Base-by-base conservation (phyloP, 2,329 filamentous ascomycete genomes). In the Phyllosticta paracitricarpa region DNA sequence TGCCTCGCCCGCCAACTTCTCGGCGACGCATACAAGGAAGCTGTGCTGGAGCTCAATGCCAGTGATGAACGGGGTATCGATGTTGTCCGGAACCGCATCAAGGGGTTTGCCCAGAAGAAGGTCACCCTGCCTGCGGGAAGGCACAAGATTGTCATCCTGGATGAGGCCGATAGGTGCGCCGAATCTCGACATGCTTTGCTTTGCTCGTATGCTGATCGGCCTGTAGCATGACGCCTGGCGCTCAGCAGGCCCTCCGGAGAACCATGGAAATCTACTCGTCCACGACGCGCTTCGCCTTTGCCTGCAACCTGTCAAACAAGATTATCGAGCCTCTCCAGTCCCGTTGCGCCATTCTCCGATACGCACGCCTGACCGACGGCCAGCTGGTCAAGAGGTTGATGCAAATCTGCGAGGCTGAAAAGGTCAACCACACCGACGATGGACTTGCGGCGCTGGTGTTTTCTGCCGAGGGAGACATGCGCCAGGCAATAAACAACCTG, bases 221-320 rank as follows among this genome's bases (percentile, higher is more conserved):
- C 5, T 14, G 28, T 58, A 85, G 83, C 70, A 99, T 99, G 94
- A 99, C 94, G 0, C 89, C 89, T 25, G 94, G 94, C 59, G 94
- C 94, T 2, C 94, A 99, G 73, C 94, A 97, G 76, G 94, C 94
- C 22, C 82, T 99, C 40, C 85, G 94, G 67, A 83, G 94, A 64
- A 99, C 94, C 0, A 99, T 99, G 94, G 94, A 99, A 75, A 99
- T 97, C 58, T 97, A 97, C 78, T 95, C 91, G 52, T 88, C 91
- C 65, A 99, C 94, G 1, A 99, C 94, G 2, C 84, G 94, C 62
- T 99, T 99, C 71, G 94, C 94, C 0, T 99, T 99, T 70, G 94
- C 94, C 2, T 99, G 94, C 81, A 99, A 99, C 75, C 91, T 96
- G 78, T 94, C 89, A 64, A 99, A 97, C 79, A 99, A 97, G 78